These are phyloP conservation scores for Trichoderma gamsii DNA, from an alignment of 495 filamentous ascomycete genomes.

Conservation along the genomic window DNA sequence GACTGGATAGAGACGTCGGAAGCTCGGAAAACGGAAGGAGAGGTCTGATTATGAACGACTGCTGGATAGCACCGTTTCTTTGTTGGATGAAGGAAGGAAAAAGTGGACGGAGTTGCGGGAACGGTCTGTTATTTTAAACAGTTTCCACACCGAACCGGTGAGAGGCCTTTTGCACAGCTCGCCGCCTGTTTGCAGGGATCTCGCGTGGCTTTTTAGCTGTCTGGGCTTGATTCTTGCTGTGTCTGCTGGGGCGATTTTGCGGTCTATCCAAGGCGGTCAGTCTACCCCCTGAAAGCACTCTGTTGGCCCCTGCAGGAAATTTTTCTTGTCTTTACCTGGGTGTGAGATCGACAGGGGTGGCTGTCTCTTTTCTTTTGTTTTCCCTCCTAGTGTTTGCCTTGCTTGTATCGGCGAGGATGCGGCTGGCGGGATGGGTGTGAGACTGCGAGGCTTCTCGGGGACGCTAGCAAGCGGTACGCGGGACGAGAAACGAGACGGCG, in stretches of 20 bases:
- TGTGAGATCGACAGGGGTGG: constrained; percentile 9
- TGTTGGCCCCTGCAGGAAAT: constrained; percentile 8
- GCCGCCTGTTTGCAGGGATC: constrained; percentile 7
- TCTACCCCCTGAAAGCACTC: neutral
- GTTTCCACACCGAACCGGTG: constrained; percentile 10
- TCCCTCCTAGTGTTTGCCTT: constrained; percentile 3
- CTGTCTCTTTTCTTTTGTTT: neutral
- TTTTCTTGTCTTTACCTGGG: neutral
- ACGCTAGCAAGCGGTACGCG: constrained; percentile 2
- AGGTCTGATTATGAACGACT: neutral
- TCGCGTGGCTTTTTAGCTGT: constrained; percentile 7
- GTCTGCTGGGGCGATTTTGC: neutral
- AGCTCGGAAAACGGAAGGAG: constrained; percentile 12
- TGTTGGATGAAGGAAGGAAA: constrained; percentile 10
- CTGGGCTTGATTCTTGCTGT: constrained; percentile 3
- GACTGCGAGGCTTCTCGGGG: constrained; percentile 6
- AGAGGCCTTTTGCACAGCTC: neutral
- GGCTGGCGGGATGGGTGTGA: constrained; percentile 4
- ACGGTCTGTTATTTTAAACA: constrained; percentile 9
- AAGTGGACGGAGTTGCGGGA: constrained; percentile 11
- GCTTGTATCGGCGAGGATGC: constrained; percentile 9
- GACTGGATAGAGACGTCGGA: neutral
- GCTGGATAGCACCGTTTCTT: constrained; percentile 3
- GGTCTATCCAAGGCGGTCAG: constrained; percentile 10
- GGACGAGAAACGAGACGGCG: neutral